A percentile compares a stretch with the other conserved stretches of the same genome.
Evolutionary conservation across 2,329 filamentous ascomycete species (phyloP).

Genomic region (Ceratocystis diversiconidia): DNA sequence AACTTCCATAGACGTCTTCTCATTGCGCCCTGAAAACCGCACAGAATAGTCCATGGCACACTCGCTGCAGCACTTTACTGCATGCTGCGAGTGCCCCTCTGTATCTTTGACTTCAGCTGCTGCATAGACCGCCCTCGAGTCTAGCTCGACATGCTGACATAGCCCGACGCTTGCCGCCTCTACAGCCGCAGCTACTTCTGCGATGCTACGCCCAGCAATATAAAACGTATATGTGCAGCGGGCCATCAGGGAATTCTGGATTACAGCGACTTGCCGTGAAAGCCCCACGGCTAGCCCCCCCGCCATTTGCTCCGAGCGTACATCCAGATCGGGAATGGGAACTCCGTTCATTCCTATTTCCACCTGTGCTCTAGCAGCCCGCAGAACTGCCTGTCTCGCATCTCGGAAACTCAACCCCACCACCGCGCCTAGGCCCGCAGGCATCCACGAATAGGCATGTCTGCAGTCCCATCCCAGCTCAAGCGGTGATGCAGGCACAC

Average conservation of each 20-base stretch:
- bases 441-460: conserved; percentile 14
- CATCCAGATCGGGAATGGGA: too few relatives aligned
- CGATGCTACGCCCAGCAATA: not conserved
- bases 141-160: conserved; percentile 9
- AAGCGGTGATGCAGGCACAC: conserved; percentile 11
- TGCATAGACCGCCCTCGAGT: not conserved
- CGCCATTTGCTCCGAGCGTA: too few relatives aligned
- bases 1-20: not conserved
- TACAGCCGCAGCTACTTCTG: not conserved
- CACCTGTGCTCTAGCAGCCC: not conserved
- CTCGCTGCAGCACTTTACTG: not conserved
- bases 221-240: not conserved
- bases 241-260: not conserved
- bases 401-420: conserved; percentile 14
- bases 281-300: not conserved
- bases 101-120: not conserved
- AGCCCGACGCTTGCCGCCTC: not conserved
- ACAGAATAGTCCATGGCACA: conserved; percentile 11
- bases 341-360: not conserved
- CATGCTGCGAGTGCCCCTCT: not conserved
- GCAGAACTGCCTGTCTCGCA: conserved; percentile 5
- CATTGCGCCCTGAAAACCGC: not conserved
- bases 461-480: conserved; percentile 15
- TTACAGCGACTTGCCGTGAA: not conserved
- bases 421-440: not conserved